Evolutionary conservation across 2,329 filamentous ascomycete genomes (phyloP).

Genomic region (Alternaria sp.): DNA sequence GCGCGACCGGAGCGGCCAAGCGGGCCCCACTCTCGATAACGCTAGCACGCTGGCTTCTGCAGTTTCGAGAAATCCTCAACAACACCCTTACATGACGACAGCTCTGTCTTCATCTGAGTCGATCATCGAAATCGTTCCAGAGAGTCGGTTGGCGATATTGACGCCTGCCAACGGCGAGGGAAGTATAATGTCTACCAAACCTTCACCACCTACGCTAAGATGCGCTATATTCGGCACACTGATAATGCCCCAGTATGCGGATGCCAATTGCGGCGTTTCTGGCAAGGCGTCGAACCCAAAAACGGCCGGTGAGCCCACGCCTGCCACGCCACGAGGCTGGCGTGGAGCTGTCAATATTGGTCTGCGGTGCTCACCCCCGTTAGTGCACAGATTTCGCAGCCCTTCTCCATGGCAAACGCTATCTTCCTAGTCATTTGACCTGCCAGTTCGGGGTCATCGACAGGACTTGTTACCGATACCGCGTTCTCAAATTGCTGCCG

Average conservation of each 20-base stretch:
- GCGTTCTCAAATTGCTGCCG: constrained; percentile 6
- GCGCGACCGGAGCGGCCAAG: background rate
- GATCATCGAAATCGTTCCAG: background rate
- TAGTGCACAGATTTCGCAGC: constrained; percentile 1
- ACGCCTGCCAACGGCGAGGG: background rate
- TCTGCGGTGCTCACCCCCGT: background rate
- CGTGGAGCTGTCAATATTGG: constrained; percentile 5
- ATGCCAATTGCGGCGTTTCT: background rate
- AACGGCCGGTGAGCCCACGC: background rate
- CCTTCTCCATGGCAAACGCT: background rate
- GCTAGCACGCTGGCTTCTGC: constrained; percentile 4
- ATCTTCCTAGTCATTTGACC: constrained; percentile 5
- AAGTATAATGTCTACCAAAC: background rate
- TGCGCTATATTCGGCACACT: background rate
- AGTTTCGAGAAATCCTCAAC: constrained; percentile 4
- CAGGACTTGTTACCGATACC: background rate
- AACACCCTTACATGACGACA: constrained; percentile 5
- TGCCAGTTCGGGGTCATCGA: constrained; percentile 5
- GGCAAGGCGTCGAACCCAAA: background rate
- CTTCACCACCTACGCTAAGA: background rate
- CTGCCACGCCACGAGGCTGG: constrained; percentile 4
- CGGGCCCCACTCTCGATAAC: background rate
- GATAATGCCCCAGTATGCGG: background rate
- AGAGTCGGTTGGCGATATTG: background rate
- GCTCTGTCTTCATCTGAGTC: background rate